A percentile compares a stretch with the other conserved stretches of the same genome.
Evolutionary conservation across 768 basidiomycete genomes (phyloP).

Genomic region (Mycena epipterygia): DNA sequence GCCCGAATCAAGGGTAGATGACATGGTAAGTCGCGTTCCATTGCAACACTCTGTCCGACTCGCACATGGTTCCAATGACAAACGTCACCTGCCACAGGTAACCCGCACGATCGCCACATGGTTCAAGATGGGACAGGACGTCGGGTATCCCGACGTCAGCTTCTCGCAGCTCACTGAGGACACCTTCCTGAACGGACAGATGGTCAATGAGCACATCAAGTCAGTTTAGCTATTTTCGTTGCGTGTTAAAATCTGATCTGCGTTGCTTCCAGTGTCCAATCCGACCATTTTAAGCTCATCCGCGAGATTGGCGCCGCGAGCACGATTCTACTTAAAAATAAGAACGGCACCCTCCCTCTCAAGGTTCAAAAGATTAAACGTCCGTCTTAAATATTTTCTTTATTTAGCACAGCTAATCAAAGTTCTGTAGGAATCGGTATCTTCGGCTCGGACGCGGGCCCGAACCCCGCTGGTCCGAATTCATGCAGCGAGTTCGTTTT

Average conservation of each 20-base stretch:
- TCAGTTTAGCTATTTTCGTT: not conserved
- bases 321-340: slow-evolving; percentile 77
- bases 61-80: not conserved
- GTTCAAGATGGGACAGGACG: slow-evolving; percentile 37
- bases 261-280: slow-evolving; percentile 22
- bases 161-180: no score
- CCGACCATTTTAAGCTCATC: slow-evolving; percentile 57
- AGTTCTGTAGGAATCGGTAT: slow-evolving; percentile 46
- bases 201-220: slow-evolving; percentile 26
- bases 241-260: no score
- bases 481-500: slow-evolving; percentile 41
- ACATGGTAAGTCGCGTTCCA: slow-evolving; percentile 60
- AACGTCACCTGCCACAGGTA: slow-evolving; percentile 26
- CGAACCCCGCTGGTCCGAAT: slow-evolving; percentile 50
- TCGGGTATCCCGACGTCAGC: slow-evolving; percentile 8
- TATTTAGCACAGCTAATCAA: no score
- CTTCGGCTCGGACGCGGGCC: slow-evolving; percentile 56
- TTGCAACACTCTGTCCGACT: not conserved
- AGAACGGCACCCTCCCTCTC: slow-evolving; percentile 59
- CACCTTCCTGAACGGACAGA: no score
- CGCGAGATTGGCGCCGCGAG: slow-evolving; percentile 72
- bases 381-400: not conserved
- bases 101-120: slow-evolving; percentile 66
- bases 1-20: slow-evolving; percentile 58
- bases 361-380: slow-evolving; percentile 52